Conservation (phyloP, 2,329 filamentous ascomycete species). For the Curvularia spicifera region DNA sequence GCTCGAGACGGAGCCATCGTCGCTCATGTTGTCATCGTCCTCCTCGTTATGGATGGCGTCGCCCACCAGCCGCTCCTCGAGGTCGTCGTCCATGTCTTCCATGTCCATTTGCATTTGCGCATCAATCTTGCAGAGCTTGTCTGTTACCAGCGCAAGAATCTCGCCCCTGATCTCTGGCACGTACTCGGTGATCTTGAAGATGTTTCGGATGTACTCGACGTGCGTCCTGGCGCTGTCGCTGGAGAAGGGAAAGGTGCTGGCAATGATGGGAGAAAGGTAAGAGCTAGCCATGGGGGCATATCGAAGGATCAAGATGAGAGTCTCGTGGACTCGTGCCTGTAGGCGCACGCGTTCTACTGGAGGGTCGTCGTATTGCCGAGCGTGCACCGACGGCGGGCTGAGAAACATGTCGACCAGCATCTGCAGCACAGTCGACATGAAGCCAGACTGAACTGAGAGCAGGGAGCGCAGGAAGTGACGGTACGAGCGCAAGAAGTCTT, state of each 20-base stretch:
- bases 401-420: slow-evolving; percentile 83
- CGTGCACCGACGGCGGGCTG: slow-evolving; percentile 61
- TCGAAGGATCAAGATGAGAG: slow-evolving; percentile 75
- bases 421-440: slow-evolving; percentile 73
- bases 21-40: slow-evolving; percentile 64
- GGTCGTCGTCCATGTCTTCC: slow-evolving; percentile 89
- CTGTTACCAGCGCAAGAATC: slow-evolving; percentile 81
- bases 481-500: slow-evolving; percentile 64
- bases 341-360: slow-evolving; percentile 69
- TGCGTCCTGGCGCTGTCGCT: slow-evolving; percentile 80
- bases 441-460: slow-evolving; percentile 81
- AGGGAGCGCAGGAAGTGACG: slow-evolving; percentile 66
- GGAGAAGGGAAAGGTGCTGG: slow-evolving; percentile 74
- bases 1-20: slow-evolving; percentile 73
- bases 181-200: slow-evolving; percentile 78
- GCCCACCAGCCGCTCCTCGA: slow-evolving; percentile 73
- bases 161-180: slow-evolving; percentile 78
- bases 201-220: slow-evolving; percentile 84
- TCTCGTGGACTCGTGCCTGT: slow-evolving; percentile 75
- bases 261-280: slow-evolving; percentile 70
- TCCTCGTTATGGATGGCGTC: slow-evolving; percentile 57
- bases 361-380: slow-evolving; percentile 61
- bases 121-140: slow-evolving; percentile 90
- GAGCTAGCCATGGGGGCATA: slow-evolving; percentile 81
- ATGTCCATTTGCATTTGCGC: slow-evolving; percentile 93